Conservation (phyloP, 495 filamentous ascomycete genomes). For the Aspergillus bertholletiae region DNA sequence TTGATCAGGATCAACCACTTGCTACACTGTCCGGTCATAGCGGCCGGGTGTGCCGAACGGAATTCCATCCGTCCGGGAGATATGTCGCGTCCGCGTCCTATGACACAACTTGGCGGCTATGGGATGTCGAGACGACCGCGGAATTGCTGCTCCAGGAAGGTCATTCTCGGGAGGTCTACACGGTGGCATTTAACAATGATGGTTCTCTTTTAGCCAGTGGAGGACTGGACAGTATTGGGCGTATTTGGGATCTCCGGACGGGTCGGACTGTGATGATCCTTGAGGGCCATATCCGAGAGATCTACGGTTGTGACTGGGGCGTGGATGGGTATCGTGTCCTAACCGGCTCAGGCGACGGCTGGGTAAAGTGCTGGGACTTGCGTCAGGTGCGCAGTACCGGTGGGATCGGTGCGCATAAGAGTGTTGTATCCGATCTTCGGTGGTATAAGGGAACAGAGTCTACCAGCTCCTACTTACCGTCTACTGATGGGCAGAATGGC, state of each 20-base stretch:
- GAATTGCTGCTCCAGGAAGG: constrained; percentile 92
- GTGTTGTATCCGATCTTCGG: constrained; percentile 85
- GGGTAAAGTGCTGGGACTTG: constrained; percentile 97
- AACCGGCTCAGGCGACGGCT: constrained; percentile 88
- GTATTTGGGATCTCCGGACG: constrained; percentile 95
- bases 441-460: constrained; percentile 87
- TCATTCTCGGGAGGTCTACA: constrained; percentile 87
- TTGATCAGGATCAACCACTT: constrained; percentile 77
- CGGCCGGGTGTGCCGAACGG: constrained; percentile 82
- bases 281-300: constrained; percentile 89
- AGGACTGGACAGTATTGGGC: constrained; percentile 88
- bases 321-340: constrained; percentile 85
- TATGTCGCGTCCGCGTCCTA: constrained; percentile 92
- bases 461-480: constrained; percentile 51
- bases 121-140: constrained; percentile 82
- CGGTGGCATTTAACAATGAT: constrained; percentile 83
- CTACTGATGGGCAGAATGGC: constrained; percentile 56
- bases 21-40: constrained; percentile 82
- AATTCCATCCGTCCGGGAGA: constrained; percentile 88
- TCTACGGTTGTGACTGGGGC: constrained; percentile 90
- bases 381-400: constrained; percentile 79
- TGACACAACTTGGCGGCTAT: constrained; percentile 95
- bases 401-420: constrained; percentile 85
- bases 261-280: constrained; percentile 95
- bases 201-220: constrained; percentile 87